Conservation (phyloP, 140 eudicot genomes). For the Oenanthe javanica region DNA sequence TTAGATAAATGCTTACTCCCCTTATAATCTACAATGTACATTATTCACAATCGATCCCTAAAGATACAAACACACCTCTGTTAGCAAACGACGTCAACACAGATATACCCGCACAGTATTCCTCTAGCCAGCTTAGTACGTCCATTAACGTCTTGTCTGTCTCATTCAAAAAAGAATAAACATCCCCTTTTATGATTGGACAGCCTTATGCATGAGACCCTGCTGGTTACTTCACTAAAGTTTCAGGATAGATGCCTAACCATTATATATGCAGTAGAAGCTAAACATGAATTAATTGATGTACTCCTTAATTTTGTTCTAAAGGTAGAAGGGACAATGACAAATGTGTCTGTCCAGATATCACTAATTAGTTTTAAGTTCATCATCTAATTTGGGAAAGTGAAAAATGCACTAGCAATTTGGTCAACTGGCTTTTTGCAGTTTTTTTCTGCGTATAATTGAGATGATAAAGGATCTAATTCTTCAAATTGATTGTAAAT, state of each 20-base stretch:
- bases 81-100: not conserved
- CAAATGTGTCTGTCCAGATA: not conserved
- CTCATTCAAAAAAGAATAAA: not conserved
- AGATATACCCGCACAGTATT: not conserved
- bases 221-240: not conserved
- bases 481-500: too few relatives aligned
- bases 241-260: not conserved
- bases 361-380: not conserved
- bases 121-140: not conserved
- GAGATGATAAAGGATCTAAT: not conserved
- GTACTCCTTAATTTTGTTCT: not conserved
- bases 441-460: not conserved
- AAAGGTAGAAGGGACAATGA: not conserved
- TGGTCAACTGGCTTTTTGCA: not conserved
- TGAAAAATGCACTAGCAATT: not conserved
- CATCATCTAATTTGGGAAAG: not conserved
- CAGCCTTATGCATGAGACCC: not conserved
- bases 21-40: too few relatives aligned
- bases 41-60: not conserved
- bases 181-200: not conserved
- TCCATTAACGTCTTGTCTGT: not conserved
- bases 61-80: not conserved
- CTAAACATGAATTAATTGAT: not conserved
- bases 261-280: not conserved
- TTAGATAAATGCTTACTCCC: too few relatives aligned